Conservation (phyloP, 2,329 filamentous ascomycete species). For the Arthrobotrys pseudoclavata region DNA sequence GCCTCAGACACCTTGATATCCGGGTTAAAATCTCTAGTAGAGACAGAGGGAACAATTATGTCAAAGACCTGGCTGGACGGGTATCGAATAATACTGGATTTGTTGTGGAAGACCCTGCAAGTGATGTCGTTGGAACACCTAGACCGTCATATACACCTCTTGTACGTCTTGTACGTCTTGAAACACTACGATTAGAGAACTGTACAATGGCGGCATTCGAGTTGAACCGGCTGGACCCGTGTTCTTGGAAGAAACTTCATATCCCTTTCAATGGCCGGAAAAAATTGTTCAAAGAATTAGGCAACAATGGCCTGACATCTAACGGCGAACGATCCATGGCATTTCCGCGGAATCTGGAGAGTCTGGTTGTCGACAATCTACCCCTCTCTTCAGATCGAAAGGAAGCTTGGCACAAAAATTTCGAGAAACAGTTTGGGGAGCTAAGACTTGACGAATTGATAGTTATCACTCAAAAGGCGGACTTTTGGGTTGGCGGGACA, state of each 20-base stretch:
- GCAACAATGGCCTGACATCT: not conserved
- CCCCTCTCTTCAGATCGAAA: constrained; percentile 41
- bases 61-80: constrained; percentile 41
- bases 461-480: constrained; percentile 42
- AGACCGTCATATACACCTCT: constrained; percentile 6
- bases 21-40: constrained; percentile 42
- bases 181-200: constrained; percentile 40
- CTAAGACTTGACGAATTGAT: constrained; percentile 47
- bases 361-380: constrained; percentile 49
- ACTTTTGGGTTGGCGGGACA: constrained; percentile 44
- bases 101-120: not conserved
- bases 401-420: constrained; percentile 53
- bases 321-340: constrained; percentile 11
- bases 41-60: constrained; percentile 41
- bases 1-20: constrained; percentile 44
- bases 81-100: not conserved
- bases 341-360: constrained; percentile 55
- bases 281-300: constrained; percentile 39
- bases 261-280: constrained; percentile 58
- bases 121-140: not conserved
- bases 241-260: constrained; percentile 25
- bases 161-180: constrained; percentile 35
- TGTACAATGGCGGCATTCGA: constrained; percentile 47
- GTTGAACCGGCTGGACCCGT: constrained; percentile 42
- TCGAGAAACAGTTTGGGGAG: constrained; percentile 39